A percentile compares a stretch with the other conserved stretches of the same genome.
phyloP scores from a whole-genome alignment of 1,284 basidiomycete genomes.

The Trichosporon faecale region DNA sequence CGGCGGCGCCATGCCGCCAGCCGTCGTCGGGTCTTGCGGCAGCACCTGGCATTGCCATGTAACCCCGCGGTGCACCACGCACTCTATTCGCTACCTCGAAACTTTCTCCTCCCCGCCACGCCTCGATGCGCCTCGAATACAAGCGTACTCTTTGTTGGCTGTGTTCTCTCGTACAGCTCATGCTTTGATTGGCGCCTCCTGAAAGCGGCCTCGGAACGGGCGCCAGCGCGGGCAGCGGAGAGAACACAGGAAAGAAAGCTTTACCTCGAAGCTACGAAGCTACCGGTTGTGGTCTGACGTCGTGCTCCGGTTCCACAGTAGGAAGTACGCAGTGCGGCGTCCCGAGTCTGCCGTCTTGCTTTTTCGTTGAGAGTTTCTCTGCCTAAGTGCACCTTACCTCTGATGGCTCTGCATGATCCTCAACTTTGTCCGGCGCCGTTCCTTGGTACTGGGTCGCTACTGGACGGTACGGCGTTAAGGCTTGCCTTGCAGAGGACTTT shows the following conservation, averaged over 20 bases:
- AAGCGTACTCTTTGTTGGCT: background rate
- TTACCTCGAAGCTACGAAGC: background rate
- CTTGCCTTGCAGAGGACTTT: background rate
- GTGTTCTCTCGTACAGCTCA: background rate
- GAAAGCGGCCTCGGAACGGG: background rate
- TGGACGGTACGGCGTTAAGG: background rate
- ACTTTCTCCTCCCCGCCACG: background rate
- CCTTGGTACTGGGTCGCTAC: background rate
- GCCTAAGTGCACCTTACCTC: background rate
- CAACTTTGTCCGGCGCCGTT: background rate
- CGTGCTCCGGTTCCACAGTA: background rate
- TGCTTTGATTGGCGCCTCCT: background rate
- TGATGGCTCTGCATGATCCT: background rate
- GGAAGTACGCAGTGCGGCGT: background rate
- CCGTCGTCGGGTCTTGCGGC: background rate
- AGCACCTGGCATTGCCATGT: background rate
- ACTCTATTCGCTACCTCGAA: constrained; percentile 5
- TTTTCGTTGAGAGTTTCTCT: background rate
- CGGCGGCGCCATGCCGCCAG: constrained; percentile 2
- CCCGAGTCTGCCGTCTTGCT: background rate
- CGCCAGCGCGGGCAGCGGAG: background rate
- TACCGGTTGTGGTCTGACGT: background rate
- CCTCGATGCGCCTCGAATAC: background rate
- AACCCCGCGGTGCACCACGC: background rate
- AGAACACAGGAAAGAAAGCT: background rate